These are phyloP conservation scores for Cyberlindnera maritima DNA, from an alignment of 805 yeast genomes.

Conservation along the genomic window DNA sequence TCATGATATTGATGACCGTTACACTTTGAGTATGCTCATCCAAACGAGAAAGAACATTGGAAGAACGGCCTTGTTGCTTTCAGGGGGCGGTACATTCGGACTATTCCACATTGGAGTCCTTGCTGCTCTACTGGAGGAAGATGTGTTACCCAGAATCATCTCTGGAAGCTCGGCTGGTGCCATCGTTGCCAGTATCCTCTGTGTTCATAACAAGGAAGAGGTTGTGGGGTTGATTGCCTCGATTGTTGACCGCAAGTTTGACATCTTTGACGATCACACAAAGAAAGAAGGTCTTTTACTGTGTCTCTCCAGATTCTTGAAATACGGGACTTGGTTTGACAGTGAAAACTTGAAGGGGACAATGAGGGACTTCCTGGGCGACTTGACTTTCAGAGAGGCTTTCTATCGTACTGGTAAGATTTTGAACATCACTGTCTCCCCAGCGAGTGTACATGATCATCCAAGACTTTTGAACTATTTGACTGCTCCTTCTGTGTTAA, in stretches of 20 bases:
- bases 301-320: constrained; percentile 59
- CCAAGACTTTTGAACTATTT: constrained; percentile 77
- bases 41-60: constrained; percentile 93
- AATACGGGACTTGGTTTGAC: constrained; percentile 89
- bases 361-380: constrained; percentile 78
- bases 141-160: constrained; percentile 78
- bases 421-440: constrained; percentile 90
- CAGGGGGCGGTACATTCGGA: constrained; percentile 97
- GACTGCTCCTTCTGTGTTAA: constrained; percentile 77
- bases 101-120: constrained; percentile 90
- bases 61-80: constrained; percentile 87
- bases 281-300: constrained; percentile 43
- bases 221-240: constrained; percentile 49
- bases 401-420: constrained; percentile 91
- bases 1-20: constrained; percentile 55
- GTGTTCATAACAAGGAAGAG: constrained; percentile 78
- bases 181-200: constrained; percentile 84
- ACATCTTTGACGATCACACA: constrained; percentile 44
- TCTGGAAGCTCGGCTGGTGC: constrained; percentile 98
- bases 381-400: constrained; percentile 90
- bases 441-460: constrained; percentile 88
- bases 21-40: constrained; percentile 71
- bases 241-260: constrained; percentile 42
- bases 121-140: constrained; percentile 69
- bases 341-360: constrained; percentile 67